phyloP scores from a whole-genome alignment of 75 land plant genomes.

The Pinus taeda region DNA sequence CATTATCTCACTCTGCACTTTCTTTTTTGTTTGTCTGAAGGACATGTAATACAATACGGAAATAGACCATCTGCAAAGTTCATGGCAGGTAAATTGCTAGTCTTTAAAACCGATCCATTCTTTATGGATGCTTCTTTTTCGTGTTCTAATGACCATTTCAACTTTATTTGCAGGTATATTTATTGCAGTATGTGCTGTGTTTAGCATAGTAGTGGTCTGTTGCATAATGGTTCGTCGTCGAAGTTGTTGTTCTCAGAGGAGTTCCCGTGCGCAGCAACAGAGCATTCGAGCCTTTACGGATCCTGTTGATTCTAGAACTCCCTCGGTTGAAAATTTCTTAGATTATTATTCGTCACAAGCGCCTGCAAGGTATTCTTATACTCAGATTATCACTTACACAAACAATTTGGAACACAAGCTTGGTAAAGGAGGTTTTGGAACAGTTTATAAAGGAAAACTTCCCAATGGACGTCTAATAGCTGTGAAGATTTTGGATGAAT shows the following conservation, averaged over 20 bases:
- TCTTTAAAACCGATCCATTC: too few relatives aligned
- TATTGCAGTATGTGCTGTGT: too few relatives aligned
- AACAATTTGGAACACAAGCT: slow-evolving; percentile 7
- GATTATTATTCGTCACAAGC: neutral
- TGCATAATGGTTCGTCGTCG: too few relatives aligned
- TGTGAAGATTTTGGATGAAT: slow-evolving; percentile 2
- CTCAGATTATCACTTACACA: neutral
- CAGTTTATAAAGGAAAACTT: slow-evolving; percentile 12
- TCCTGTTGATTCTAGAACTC: neutral
- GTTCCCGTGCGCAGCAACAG: neutral
- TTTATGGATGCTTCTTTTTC: too few relatives aligned
- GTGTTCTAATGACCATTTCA: too few relatives aligned
- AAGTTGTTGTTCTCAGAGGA: neutral
- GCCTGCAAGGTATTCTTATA: neutral
- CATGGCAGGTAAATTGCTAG: too few relatives aligned
- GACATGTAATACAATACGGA: too few relatives aligned
- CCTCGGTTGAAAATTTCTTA: neutral
- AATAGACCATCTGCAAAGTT: too few relatives aligned
- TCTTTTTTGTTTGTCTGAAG: too few relatives aligned
- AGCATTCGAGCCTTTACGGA: neutral
- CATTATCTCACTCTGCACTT: too few relatives aligned
- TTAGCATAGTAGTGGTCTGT: too few relatives aligned
- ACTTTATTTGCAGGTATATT: too few relatives aligned
- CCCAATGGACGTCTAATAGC: neutral
- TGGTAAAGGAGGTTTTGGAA: slow-evolving; percentile 15